Evolutionary conservation across 345 rosid genomes (phyloP), one percentile per base, ranked within the genome.

Genomic region (Sisymbrium altissimum): DNA sequence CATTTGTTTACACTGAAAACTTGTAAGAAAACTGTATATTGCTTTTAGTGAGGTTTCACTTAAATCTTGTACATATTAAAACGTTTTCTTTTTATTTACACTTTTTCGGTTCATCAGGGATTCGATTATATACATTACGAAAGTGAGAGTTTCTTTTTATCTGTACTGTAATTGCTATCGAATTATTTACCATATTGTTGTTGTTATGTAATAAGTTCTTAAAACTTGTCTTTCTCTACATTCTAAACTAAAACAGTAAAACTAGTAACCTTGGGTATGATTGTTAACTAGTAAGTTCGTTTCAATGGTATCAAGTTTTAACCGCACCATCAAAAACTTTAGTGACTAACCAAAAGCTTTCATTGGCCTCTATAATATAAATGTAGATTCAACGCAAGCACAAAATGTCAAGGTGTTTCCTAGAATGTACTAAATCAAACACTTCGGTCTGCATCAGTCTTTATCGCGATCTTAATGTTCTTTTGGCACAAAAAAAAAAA

Each of bases 391-490:
- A 68, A 2, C 18, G 8, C 52, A 44, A 58, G n/a, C 45, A 18
- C 57, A 59, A 63, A 62, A 29, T 30, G 35, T 50, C 41, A 45
- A 58, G 46, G 66, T 59, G 39, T 48, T 46, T 58, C 39, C 14
- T 59, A 30, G 25, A 21, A 46, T 44, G 21, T 48, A 52, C 21
- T 1, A 39, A 52, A 32, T 9, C 48, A 39, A 62, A 41, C 49
- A 41, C 4, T 27, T 64, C 9, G 25, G 64, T 43, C 71, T 40
- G 77, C 48, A 73, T 64, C 76, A 61, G 43, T 71, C 53, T 49
- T 49, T 39, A 40, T 62, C 30, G n/a, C 30, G n/a, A 33, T 56
- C 50, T 55, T 45, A 55, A 56, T 65, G 43, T 27, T 56, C 8
- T 57, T 66, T 56, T 38, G 17, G 36, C 60, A 45, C 53, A 5